Percentiles rank a stretch among this genome's conserved stretches.
These are phyloP conservation scores for Solanum sejunctum DNA, from an alignment of 257 asterid species.

Conservation along the genomic window DNA sequence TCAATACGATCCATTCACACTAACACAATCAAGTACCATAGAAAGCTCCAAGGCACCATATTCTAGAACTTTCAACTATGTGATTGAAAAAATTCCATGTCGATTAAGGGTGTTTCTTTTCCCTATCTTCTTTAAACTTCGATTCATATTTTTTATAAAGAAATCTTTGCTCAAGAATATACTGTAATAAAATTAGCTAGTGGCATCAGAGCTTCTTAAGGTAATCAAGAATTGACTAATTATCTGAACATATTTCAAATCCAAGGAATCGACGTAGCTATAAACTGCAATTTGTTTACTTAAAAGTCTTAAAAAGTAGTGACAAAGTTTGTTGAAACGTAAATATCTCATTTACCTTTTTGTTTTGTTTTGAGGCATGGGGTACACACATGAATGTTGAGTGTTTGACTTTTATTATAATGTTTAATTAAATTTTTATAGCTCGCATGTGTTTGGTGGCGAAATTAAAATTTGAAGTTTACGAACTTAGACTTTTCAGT, in stretches of 20 bases:
- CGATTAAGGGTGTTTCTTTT: too few relatives aligned
- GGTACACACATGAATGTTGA: neutral
- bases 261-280: neutral
- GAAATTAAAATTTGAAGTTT: neutral
- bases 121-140: too few relatives aligned
- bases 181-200: neutral
- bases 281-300: neutral
- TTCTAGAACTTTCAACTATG: too few relatives aligned
- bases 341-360: neutral
- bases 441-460: too few relatives aligned
- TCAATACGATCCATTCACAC: too few relatives aligned
- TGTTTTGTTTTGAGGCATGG: neutral
- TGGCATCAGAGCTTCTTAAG: neutral
- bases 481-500: neutral
- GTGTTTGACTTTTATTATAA: too few relatives aligned
- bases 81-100: too few relatives aligned
- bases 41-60: too few relatives aligned
- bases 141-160: too few relatives aligned
- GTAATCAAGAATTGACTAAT: neutral
- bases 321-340: neutral
- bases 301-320: neutral
- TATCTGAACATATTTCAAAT: neutral
- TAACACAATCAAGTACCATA: too few relatives aligned
- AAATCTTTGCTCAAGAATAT: too few relatives aligned
- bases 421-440: too few relatives aligned